Conservation (phyloP, 768 basidiomycete species). For the Leccinum imitatum region DNA sequence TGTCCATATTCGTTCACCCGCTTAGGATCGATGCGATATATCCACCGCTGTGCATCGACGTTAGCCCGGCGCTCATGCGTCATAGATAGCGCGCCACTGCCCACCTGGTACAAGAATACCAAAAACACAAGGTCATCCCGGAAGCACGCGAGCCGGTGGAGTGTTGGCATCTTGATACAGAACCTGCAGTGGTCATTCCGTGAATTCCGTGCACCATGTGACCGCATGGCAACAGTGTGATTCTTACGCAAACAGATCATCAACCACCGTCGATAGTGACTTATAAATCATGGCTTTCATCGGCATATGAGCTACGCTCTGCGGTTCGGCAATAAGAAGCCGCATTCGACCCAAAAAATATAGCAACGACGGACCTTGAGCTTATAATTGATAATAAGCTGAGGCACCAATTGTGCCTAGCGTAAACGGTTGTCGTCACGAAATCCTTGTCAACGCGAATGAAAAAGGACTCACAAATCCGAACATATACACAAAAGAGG, state of each 20-base stretch:
- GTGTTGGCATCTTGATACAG: slow-evolving; percentile 94
- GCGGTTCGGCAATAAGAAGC: slow-evolving; percentile 13
- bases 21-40: slow-evolving; percentile 93
- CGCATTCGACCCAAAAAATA: slow-evolving; percentile 4
- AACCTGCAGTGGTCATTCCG: slow-evolving; percentile 50
- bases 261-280: slow-evolving; percentile 84
- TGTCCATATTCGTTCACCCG: slow-evolving; percentile 97
- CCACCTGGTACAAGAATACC: slow-evolving; percentile 88
- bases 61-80: slow-evolving; percentile 9
- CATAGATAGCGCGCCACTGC: slow-evolving; percentile 26
- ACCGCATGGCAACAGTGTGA: slow-evolving; percentile 14
- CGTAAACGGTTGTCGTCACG: slow-evolving; percentile 17
- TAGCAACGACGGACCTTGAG: slow-evolving; percentile 62
- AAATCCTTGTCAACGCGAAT: slow-evolving; percentile 2
- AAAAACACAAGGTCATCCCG: slow-evolving; percentile 90
- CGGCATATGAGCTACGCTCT: slow-evolving; percentile 97
- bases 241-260: slow-evolving; percentile 87
- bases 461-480: slow-evolving; percentile 76
- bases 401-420: slow-evolving; percentile 82
- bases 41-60: slow-evolving; percentile 70
- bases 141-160: slow-evolving; percentile 90
- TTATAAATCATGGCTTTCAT: slow-evolving; percentile 99
- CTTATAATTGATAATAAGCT: slow-evolving; percentile 96
- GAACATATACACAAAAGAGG: slow-evolving; percentile 94
- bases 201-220: slow-evolving; percentile 18